phyloP scores from a whole-genome alignment of 2,329 filamentous ascomycete genomes.

The Aspergillus uvarum region DNA sequence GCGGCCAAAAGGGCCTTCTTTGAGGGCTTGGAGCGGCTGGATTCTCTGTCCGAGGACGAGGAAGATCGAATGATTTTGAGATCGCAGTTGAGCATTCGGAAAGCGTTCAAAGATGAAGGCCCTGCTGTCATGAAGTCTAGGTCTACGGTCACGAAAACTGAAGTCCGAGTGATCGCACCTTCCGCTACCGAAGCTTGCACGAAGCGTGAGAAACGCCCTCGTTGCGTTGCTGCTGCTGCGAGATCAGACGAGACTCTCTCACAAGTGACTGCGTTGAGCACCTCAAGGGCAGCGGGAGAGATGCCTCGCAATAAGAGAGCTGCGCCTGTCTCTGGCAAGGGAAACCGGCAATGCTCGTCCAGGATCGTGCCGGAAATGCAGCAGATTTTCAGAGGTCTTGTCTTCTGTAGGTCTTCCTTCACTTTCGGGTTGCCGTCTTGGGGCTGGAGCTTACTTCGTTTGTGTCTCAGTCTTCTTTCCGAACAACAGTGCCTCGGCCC shows the following conservation, averaged over 20 bases:
- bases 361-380: conserved; percentile 53
- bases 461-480: conserved; percentile 66
- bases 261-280: conserved; percentile 4
- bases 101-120: not conserved
- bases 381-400: conserved; percentile 61
- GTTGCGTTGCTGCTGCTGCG: not conserved
- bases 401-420: conserved; percentile 52
- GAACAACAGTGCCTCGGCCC: conserved; percentile 69
- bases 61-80: conserved; percentile 23
- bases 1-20: conserved; percentile 38
- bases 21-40: conserved; percentile 35
- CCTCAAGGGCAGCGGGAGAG: conserved; percentile 15
- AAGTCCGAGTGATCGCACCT: not conserved
- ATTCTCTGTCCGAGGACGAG: conserved; percentile 26
- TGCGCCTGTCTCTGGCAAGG: conserved; percentile 20
- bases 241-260: not conserved
- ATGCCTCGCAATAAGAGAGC: conserved; percentile 14
- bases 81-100: conserved; percentile 14
- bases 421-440: not conserved
- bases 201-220: not conserved
- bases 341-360: conserved; percentile 36
- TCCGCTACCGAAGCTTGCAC: not conserved
- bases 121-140: not conserved
- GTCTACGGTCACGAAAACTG: not conserved
- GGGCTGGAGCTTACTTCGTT: not conserved